phyloP scores from a whole-genome alignment of 2,329 filamentous ascomycete species.

The Fusarium foetens region DNA sequence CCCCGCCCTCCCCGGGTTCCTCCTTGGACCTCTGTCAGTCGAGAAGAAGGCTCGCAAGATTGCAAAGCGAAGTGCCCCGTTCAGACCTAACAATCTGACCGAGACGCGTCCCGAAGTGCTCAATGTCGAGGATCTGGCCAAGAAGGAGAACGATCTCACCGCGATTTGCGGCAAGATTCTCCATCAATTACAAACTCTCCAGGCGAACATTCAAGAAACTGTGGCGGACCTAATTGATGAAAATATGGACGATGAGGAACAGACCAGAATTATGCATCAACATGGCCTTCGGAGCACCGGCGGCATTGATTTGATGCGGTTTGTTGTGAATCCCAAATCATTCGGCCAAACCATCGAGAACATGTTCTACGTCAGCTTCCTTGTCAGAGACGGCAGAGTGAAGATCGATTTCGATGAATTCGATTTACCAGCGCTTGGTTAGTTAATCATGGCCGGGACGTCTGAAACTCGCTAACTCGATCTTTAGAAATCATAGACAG shows the following conservation, averaged over 20 bases:
- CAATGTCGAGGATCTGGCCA: conserved; percentile 76
- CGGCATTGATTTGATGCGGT: conserved; percentile 83
- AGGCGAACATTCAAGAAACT: conserved; percentile 58
- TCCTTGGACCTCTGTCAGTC: conserved; percentile 88
- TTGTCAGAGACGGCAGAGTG: conserved; percentile 86
- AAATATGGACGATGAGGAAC: conserved; percentile 59
- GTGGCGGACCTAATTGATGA: conserved; percentile 57
- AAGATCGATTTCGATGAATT: conserved; percentile 78
- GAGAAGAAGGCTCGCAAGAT: conserved; percentile 83
- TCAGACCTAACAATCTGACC: conserved; percentile 73
- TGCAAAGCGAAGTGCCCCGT: conserved; percentile 75
- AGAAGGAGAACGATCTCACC: conserved; percentile 82
- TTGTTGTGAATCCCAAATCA: conserved; percentile 87
- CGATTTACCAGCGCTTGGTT: conserved; percentile 82
- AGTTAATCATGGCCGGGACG: conserved; percentile 50
- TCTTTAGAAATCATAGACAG: conserved; percentile 50
- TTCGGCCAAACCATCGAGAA: conserved; percentile 98
- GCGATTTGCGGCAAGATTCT: conserved; percentile 81
- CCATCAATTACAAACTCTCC: conserved; percentile 64
- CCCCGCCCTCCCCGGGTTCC: conserved; percentile 82
- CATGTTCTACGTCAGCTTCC: conserved; percentile 94
- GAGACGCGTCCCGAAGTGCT: conserved; percentile 84
- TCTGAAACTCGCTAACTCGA: conserved; percentile 29
- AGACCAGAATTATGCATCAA: conserved; percentile 67
- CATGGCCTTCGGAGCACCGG: conserved; percentile 73